Conservation (phyloP, 805 yeast species). For the Candida pseudoglaebosa region DNA sequence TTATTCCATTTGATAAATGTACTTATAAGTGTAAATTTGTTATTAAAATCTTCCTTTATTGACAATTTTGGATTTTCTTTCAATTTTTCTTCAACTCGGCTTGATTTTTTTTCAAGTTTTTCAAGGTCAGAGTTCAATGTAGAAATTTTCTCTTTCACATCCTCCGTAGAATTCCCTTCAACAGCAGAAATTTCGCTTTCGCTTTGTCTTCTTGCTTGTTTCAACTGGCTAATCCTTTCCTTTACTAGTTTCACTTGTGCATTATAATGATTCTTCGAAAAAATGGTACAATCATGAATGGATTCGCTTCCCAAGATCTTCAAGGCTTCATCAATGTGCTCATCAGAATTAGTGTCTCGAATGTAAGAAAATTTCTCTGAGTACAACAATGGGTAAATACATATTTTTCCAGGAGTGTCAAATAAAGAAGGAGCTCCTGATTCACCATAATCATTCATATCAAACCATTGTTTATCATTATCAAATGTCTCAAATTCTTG, state of each 20-base stretch:
- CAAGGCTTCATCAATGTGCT: constrained; percentile 2
- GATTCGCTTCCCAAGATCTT: constrained; percentile 20
- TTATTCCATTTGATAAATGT: constrained; percentile 43
- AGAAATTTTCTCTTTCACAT: constrained; percentile 16
- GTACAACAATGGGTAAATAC: constrained; percentile 57
- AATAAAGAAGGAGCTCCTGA: constrained; percentile 41
- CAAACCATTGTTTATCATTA: constrained; percentile 58
- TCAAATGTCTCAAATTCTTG: constrained; percentile 42
- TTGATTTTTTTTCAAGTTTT: constrained; percentile 6
- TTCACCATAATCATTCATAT: constrained; percentile 58
- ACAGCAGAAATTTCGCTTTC: constrained; percentile 8
- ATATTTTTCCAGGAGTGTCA: constrained; percentile 38
- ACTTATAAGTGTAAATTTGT: constrained; percentile 33
- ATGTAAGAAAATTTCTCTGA: constrained; percentile 69
- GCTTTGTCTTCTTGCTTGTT: constrained; percentile 12
- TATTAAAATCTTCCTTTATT: constrained; percentile 24
- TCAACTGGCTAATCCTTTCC: constrained; percentile 25
- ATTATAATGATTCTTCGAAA: constrained; percentile 21
- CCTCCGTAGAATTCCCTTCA: constrained; percentile 7
- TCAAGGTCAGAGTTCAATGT: constrained; percentile 17
- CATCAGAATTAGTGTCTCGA: constrained; percentile 45
- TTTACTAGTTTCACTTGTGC: constrained; percentile 24
- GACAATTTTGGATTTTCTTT: constrained; percentile 4
- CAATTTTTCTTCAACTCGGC: not conserved
- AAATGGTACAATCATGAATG: constrained; percentile 28